Base-by-base conservation (phyloP, 495 filamentous ascomycete genomes). In the Aspergillus nanangensis region DNA sequence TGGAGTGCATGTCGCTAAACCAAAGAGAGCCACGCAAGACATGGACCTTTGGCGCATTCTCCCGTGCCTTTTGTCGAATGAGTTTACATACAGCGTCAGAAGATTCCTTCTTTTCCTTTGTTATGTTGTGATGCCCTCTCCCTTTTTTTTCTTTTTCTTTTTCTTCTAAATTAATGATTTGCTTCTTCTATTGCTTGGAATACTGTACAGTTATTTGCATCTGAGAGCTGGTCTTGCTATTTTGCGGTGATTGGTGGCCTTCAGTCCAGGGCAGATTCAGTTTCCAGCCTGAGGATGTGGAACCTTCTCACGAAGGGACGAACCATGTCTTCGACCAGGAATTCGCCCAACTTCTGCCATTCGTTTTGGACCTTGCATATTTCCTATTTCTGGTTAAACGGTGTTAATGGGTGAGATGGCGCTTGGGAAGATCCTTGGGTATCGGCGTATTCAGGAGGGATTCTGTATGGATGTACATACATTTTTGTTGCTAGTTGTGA, bases 201-300 rank as follows among this genome's bases (percentile, higher is more conserved):
- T 47, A 44, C 41, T 70, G 64, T 63, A 66, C 57, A 68, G 60
- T 51, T 63, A 63, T 50, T 57, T 56, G 45, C 49, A 53, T 65
- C 41, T 57, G 41, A 52, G 35, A 41, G 47, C 46, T 52, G 47
- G 51, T 35, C 43, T 50, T 44, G 52, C 38, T 43, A 50, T 52
- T 52, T 38, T 40, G 45, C 38, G 34, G 44, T 37, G 17, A 45
- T 41, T 43, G 11, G 23, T 37, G 38, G 34, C 38, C 18, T 41
- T 24, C 31, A 32, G 36, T 52, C 21, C 27, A 8, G 34, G 33
- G 29, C 20, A 24, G 33, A 25, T 42, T 35, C 37, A 44, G 17
- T 34, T 36, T 13, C 20, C 31, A 35, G 31, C 46, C 48, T 21
- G 33, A 50, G 37, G 42, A 35, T 36, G 41, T 25, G 39, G 19